Base-by-base conservation (phyloP, 2,329 filamentous ascomycete genomes). In the Fusarium graminum region DNA sequence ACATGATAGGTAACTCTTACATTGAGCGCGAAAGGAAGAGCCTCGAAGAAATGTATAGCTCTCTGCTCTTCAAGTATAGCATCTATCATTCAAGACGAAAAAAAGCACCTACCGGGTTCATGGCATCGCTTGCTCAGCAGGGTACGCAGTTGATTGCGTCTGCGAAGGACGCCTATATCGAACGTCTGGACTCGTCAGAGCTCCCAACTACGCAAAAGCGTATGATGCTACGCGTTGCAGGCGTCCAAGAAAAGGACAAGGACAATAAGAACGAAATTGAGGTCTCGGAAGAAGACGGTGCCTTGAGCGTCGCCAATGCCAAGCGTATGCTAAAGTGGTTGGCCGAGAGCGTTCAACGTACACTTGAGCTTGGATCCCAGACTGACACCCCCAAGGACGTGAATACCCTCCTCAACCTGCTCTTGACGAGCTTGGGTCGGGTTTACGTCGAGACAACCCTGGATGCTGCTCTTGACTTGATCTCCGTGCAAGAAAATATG, bases 251-350 rank as follows among this genome's bases (percentile, higher is more conserved):
- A 47, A 88, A 86, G 66, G 88, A 92, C 46, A 88, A 86, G 63
- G 88, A 88, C 55, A 90, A 90, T 73, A 92, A 92, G 77, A 90
- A 91, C 69, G 94, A 97, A 51, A 93, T 97, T 58, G 94, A 97
- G 75, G 91, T 98, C 30, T 90, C 90, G 0, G 95, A 98, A 60
- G 89, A 94, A 74, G 94, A 99, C 73, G 95, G 95, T 32, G 84
- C 88, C 56, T 82, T 98, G 26, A 94, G 90, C 69, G 83, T 96
- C 6, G 83, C 88, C n/a, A 93, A 92, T 76, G 92, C 94, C n/a
- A 98, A 98, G 80, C 88, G 95, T 57, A 99, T 99, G 94, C 86
- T 99, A 61, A 96, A 92, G 75, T 99, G 95, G 95, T 82, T 99
- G 39, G 95, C 95, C 4, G 95, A 99, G 81, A 93, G 92, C 64